phyloP scores from a whole-genome alignment of 768 basidiomycete species.

The Boletus sensibilis region DNA sequence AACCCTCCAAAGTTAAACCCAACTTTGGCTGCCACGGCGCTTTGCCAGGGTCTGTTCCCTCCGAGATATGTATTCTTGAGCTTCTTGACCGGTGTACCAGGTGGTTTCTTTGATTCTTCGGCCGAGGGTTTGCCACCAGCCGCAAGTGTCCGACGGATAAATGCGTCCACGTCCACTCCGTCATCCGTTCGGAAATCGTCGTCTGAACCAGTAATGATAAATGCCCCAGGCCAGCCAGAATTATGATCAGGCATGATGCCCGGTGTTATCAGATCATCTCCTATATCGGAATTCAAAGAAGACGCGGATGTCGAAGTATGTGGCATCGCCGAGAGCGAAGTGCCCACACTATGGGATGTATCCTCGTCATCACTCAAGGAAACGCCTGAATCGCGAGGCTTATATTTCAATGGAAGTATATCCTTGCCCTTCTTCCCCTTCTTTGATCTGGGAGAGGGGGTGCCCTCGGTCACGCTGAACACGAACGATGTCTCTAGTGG shows the following conservation, averaged over 20 bases:
- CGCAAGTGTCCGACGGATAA: conserved; percentile 68
- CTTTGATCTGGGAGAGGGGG: conserved; percentile 54
- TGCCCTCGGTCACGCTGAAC: conserved; percentile 53
- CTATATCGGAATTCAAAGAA: conserved; percentile 55
- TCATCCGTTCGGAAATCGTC: conserved; percentile 32
- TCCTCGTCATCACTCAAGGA: conserved; percentile 61
- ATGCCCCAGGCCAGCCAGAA: conserved; percentile 64
- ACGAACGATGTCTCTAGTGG: conserved; percentile 53
- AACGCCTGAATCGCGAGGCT: conserved; percentile 66
- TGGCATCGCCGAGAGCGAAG: conserved; percentile 43
- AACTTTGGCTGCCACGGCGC: conserved; percentile 70
- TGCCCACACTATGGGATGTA: conserved; percentile 16
- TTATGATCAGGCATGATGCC: conserved; percentile 48
- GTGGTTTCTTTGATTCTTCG: conserved; percentile 55
- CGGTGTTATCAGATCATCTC: conserved; percentile 72
- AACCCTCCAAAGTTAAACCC: conserved; percentile 46
- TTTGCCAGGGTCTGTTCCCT: conserved; percentile 74
- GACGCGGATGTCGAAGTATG: conserved; percentile 62
- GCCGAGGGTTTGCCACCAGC: conserved; percentile 51
- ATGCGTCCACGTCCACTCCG: conserved; percentile 57
- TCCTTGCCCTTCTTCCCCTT: conserved; percentile 25
- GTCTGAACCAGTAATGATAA: conserved; percentile 41
- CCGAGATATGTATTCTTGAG: conserved; percentile 57
- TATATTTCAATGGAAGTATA: conserved; percentile 64
- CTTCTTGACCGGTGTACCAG: conserved; percentile 83